Evolutionary conservation across 768 basidiomycete genomes (phyloP).

Genomic region (Termitomyces sp.): DNA sequence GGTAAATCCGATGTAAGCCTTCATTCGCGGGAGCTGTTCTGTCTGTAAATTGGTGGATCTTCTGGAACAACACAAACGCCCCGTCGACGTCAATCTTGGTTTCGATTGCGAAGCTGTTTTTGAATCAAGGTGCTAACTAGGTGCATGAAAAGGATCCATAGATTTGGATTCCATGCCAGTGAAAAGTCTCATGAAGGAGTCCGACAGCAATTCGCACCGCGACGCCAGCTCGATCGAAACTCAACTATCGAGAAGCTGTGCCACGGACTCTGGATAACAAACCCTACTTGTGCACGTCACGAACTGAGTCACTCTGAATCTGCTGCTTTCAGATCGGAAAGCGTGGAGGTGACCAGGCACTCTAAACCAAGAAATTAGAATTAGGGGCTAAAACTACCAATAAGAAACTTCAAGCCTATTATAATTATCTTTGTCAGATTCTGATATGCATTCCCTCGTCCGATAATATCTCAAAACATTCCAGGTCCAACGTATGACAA

Average conservation of each 20-base stretch:
- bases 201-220: not conserved
- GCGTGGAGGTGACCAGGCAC: no score
- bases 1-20: no score
- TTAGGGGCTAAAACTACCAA: not conserved
- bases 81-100: no score
- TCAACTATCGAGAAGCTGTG: no score
- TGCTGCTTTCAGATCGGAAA: not conserved
- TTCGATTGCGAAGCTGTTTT: not conserved
- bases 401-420: no score
- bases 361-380: not conserved
- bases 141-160: not conserved
- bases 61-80: no score
- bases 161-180: not conserved
- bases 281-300: not conserved
- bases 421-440: not conserved
- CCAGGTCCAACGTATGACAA: not conserved
- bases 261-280: not conserved
- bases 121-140: not conserved
- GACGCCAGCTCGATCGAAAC: no score
- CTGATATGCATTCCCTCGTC: not conserved
- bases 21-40: not conserved
- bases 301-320: not conserved
- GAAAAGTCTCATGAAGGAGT: not conserved
- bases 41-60: not conserved
- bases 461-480: not conserved